Percentiles rank a stretch among this genome's conserved stretches.
phyloP scores from a whole-genome alignment of 148 eudicot species.

The Fagopyrum tataricum region DNA sequence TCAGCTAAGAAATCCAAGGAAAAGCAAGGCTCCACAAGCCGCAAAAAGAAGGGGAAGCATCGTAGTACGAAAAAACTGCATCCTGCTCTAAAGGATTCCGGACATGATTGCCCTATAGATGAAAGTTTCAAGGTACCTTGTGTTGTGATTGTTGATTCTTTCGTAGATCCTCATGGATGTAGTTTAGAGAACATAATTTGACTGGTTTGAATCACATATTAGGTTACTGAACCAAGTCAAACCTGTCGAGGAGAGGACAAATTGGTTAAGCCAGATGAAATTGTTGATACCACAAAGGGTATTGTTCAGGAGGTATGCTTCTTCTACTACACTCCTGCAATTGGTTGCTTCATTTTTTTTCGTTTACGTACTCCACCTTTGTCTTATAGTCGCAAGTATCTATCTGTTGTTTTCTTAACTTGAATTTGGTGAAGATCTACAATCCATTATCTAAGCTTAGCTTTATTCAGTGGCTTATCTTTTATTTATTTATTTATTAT shows the following conservation, averaged over 20 bases:
- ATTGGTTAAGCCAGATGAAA: slow-evolving; percentile 17
- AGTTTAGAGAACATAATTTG: slow-evolving; percentile 10
- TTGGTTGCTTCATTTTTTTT: slow-evolving; percentile 1
- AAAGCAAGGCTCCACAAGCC: slow-evolving; percentile 44
- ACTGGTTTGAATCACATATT: slow-evolving; percentile 26
- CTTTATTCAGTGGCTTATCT: background rate
- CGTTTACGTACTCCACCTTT: background rate
- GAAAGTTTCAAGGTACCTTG: slow-evolving; percentile 41
- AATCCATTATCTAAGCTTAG: background rate
- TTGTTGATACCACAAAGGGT: slow-evolving; percentile 12
- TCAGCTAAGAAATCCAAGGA: slow-evolving; percentile 45
- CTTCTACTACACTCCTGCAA: background rate
- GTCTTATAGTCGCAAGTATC: background rate
- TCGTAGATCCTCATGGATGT: background rate
- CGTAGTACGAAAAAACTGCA: slow-evolving; percentile 45
- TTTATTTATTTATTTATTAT: background rate
- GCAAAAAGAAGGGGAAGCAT: slow-evolving; percentile 71
- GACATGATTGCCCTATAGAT: slow-evolving; percentile 26
- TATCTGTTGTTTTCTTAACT: background rate
- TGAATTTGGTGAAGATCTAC: background rate
- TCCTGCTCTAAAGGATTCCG: slow-evolving; percentile 30
- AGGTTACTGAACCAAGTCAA: slow-evolving; percentile 39
- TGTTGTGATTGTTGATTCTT: background rate
- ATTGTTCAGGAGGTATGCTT: slow-evolving; percentile 1
- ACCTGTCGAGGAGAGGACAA: slow-evolving; percentile 22